Percentiles rank a stretch among this genome's conserved stretches.
Evolutionary conservation across 768 basidiomycete genomes (phyloP).

Genomic region (Cubamyces sp.): DNA sequence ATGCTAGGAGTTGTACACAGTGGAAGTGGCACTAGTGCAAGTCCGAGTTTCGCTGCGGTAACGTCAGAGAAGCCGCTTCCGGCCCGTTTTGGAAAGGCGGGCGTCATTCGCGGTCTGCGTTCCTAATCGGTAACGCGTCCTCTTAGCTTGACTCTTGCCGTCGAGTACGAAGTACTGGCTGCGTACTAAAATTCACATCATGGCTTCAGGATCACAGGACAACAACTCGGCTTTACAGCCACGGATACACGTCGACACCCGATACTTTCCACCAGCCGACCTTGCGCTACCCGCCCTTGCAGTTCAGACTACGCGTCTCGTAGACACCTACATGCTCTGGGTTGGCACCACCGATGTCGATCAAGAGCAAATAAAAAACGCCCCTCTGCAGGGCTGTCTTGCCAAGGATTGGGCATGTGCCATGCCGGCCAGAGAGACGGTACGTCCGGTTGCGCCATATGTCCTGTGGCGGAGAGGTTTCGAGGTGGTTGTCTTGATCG

Average conservation of each 20-base stretch:
- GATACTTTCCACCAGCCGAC: conserved; percentile 53
- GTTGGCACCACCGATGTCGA: conserved; percentile 59
- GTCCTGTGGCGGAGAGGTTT: conserved; percentile 6
- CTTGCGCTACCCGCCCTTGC: conserved; percentile 58
- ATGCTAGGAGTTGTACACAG: neutral
- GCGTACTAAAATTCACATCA: neutral
- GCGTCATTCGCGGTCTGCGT: neutral
- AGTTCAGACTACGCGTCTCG: conserved; percentile 67
- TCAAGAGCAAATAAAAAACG: conserved; percentile 48
- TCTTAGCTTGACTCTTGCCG: neutral
- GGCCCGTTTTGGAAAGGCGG: neutral
- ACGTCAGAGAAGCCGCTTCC: too few relatives aligned
- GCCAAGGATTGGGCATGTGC: conserved; percentile 83
- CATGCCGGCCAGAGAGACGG: conserved; percentile 57
- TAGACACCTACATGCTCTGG: conserved; percentile 85
- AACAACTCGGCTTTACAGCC: neutral
- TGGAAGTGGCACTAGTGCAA: too few relatives aligned
- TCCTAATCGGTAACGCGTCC: too few relatives aligned
- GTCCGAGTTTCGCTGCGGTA: too few relatives aligned
- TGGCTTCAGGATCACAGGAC: neutral
- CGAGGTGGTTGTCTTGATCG: conserved; percentile 13
- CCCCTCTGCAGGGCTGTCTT: conserved; percentile 58
- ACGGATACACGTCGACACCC: conserved; percentile 49
- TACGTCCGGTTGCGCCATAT: neutral
- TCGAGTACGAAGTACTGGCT: neutral